Percentiles rank a stretch among this genome's conserved stretches.
Evolutionary conservation across 169 alveolate species (phyloP).

Genomic region (Eimeria acervulina): DNA sequence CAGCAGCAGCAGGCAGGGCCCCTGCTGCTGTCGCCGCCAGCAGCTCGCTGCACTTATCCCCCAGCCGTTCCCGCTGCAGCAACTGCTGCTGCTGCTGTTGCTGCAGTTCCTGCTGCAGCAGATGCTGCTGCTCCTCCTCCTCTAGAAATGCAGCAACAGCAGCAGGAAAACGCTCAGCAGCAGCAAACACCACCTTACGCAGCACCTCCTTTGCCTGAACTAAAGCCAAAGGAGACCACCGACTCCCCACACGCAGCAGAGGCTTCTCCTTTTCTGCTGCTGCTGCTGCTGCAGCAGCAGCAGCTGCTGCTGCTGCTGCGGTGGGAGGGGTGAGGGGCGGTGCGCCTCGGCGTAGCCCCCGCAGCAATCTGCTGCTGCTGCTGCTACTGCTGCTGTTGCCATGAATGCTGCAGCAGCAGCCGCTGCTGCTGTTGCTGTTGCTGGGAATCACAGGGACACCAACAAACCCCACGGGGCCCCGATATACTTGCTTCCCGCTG

Average conservation of each 20-base stretch:
- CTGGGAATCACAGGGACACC: not conserved
- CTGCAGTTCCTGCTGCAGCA: constrained; percentile 7
- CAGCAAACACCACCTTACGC: constrained; percentile 7
- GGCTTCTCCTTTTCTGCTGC: constrained; percentile 8
- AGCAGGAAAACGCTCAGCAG: not conserved
- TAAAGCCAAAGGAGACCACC: constrained; percentile 54
- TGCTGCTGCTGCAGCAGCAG: not conserved
- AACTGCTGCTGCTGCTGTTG: not conserved
- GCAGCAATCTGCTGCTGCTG: not conserved
- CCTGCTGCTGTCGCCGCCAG: not conserved
- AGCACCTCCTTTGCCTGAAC: constrained; percentile 40
- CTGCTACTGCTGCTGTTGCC: not conserved
- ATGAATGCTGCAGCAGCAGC: not conserved
- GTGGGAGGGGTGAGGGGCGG: not conserved
- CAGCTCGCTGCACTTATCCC: not conserved
- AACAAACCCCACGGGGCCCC: not conserved
- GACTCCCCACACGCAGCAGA: constrained; percentile 50
- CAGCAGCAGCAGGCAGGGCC: not conserved
- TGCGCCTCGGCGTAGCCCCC: not conserved
- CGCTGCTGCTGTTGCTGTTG: not conserved
- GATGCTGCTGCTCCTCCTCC: not conserved
- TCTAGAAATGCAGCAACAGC: constrained; percentile 23
- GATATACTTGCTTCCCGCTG: not conserved
- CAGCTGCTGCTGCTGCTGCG: not conserved
- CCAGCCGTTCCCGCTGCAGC: not conserved